These are phyloP conservation scores for Strombidium stylifer DNA, from an alignment of 73 alveolate species.

Conservation along the genomic window DNA sequence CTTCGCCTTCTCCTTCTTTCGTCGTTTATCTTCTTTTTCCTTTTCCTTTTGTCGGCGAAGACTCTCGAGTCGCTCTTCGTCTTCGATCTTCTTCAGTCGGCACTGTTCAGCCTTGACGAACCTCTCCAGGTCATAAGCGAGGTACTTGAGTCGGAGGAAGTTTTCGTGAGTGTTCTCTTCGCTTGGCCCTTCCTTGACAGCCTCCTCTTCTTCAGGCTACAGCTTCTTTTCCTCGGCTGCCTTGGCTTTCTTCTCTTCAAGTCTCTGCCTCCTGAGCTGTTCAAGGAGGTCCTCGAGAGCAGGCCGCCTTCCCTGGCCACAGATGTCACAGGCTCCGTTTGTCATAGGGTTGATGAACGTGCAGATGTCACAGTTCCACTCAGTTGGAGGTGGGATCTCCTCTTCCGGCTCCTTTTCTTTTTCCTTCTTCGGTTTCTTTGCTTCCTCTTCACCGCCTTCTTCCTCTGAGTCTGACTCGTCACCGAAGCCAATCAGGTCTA, in stretches of 20 bases:
- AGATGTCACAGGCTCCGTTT: conserved; percentile 57
- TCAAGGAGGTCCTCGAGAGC: conserved; percentile 47
- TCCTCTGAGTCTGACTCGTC: conserved; percentile 62
- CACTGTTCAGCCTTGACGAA: too few species aligned
- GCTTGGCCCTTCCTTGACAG: background rate
- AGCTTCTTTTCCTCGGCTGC: conserved; percentile 51
- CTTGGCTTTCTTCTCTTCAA: conserved; percentile 27
- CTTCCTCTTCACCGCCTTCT: conserved; percentile 64
- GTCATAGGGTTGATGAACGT: conserved; percentile 75
- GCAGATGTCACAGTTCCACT: conserved; percentile 76
- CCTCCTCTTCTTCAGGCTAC: conserved; percentile 24
- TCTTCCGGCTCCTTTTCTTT: conserved; percentile 35
- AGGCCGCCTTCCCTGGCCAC: conserved; percentile 83
- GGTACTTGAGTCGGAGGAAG: too few species aligned
- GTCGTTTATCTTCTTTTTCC: background rate
- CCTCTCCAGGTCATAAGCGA: too few species aligned
- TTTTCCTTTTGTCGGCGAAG: background rate
- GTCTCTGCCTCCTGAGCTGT: conserved; percentile 14
- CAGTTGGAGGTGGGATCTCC: conserved; percentile 48
- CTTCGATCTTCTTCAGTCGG: too few species aligned
- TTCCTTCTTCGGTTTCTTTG: conserved; percentile 28
- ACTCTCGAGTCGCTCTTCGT: too few species aligned
- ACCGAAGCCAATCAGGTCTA: too few species aligned
- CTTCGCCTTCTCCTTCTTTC: background rate
- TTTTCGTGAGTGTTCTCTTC: conserved; percentile 21